Percentiles rank a stretch among this genome's conserved stretches.
phyloP scores from a whole-genome alignment of 805 yeast species.

The Kuraishia piskuri region DNA sequence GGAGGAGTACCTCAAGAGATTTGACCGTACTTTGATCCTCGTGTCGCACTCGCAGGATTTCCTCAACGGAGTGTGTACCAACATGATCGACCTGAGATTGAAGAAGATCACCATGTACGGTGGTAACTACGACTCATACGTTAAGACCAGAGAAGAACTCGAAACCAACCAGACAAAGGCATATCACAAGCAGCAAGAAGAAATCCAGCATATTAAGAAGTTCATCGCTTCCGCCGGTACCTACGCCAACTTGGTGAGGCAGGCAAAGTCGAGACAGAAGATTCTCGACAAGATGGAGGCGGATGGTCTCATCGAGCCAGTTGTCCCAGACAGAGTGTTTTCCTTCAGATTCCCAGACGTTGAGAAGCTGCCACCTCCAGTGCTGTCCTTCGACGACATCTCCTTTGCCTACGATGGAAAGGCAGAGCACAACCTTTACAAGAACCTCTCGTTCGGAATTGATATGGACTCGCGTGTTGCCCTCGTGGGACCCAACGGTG shows the following conservation, averaged over 20 bases:
- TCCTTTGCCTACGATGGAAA: constrained; percentile 85
- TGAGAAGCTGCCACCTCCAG: constrained; percentile 98
- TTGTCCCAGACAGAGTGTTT: constrained; percentile 87
- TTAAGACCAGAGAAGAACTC: constrained; percentile 87
- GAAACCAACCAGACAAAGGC: constrained; percentile 98
- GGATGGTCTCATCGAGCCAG: constrained; percentile 92
- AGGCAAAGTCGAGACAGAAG: constrained; percentile 99
- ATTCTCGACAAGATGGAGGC: constrained; percentile 99
- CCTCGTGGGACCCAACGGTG: constrained; percentile 97
- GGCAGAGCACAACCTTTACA: constrained; percentile 80
- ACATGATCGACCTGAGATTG: constrained; percentile 96
- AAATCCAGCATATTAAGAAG: constrained; percentile 95
- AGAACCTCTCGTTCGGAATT: constrained; percentile 90
- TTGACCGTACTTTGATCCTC: constrained; percentile 85
- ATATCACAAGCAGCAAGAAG: constrained; percentile 96
- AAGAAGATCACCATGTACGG: constrained; percentile 72
- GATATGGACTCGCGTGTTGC: constrained; percentile 99
- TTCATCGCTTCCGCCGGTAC: constrained; percentile 99
- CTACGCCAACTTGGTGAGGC: constrained; percentile 95
- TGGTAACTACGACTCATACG: constrained; percentile 97
- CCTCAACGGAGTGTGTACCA: constrained; percentile 96
- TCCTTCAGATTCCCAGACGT: constrained; percentile 91
- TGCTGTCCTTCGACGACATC: constrained; percentile 90
- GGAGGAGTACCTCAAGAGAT: constrained; percentile 93
- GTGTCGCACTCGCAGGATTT: constrained; percentile 99